Evolutionary conservation across 2,329 filamentous ascomycete genomes (phyloP), one percentile per base, ranked within the genome.

Genomic region (Aspergillus pseudoglaucus): DNA sequence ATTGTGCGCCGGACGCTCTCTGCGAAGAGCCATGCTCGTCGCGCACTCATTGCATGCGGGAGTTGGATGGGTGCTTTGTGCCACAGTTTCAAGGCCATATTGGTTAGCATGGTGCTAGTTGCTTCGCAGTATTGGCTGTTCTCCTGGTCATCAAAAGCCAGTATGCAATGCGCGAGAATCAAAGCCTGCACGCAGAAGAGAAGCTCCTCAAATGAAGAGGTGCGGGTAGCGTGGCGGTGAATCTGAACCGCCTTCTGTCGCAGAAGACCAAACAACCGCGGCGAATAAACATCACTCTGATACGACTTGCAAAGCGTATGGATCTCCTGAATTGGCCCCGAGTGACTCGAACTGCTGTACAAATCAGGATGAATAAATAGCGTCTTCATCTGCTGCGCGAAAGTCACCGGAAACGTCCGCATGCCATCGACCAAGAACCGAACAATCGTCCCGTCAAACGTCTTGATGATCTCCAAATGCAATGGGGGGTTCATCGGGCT

Each of bases 1-100:
- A 65, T 61, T 0, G 63, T 67, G 5, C 63, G 56, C 0, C 65
- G 54, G 10, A 63, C 59, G 23, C 58, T 63, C 45, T 67, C 65
- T 1, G 51, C 62, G 2, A 66, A 57, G 7, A 66, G 45, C 64
- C 64, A 67, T 3, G 62, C 61, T 2, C 55, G 55, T 49, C 59
- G 55, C 3, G 58, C 55, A 18, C 52, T 59, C 14, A 63, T 43
- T 0, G 47, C 53, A 7, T 50, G 44, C 1, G 60, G 59, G 17
- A 65, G 38, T 33, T 62, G 57, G 9, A 51, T 48, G 0, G 60
- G 62, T 0, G 61, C 59, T 47, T 60, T 49, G 5, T 55, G 48
- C 57, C 59, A 64, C 14, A 64, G 44, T 43, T 47, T 51, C 10
- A 48, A 44, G 3, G 55, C 55, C 14, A 61, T 46, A n/a, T 44